Evolutionary conservation across 305 asterid genomes (phyloP), one percentile per base, ranked within the genome.

Genomic region (Solanum chacoense): DNA sequence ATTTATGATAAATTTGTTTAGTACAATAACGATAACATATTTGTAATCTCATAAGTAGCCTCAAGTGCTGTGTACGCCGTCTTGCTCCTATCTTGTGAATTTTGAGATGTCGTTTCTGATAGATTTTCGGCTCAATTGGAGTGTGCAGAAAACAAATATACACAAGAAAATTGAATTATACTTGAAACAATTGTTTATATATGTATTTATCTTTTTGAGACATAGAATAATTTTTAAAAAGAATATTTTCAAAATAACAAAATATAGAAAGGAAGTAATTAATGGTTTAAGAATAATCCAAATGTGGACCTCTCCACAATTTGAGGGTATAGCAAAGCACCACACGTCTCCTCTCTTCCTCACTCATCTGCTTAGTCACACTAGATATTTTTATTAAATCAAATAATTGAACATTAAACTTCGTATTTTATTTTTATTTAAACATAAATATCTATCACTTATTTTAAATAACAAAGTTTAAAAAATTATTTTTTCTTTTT

Each of bases 81-180:
- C 35, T 71, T 71, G 34, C 0, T 28, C 8, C 20, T 0, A 69
- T 3, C 24, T 31, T 7, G 7, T 31, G 24, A 73, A 11, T 11
- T 32, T 34, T 0, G 8, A 75, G 1, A 34, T n/a, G 0, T 9
- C 0, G 0, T 75, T 34, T 34, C 0, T 0, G 0, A 75, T 75
- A 34, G 8, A 75, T 10, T 0, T 0, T 75, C 0, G 0, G 0
- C 2, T 73, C 38, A 31, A 73, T 2, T 31, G 3, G 0, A 28
- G 11, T 0, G 4, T 7, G 0, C 1, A 31, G 0, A 73, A 31
- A 7, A 0, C 7, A 73, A 73, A 0, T 31, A 73, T 31, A 4
- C 0, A 31, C 0, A 32, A 22, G n/a, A 75, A 75, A 32, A 22
- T n/a, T 24, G 3, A 24, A 24, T 37, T 9, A 76, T 76, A 35